Evolutionary conservation across 805 yeast species (phyloP).

Genomic region (Yamadazyma sp.): DNA sequence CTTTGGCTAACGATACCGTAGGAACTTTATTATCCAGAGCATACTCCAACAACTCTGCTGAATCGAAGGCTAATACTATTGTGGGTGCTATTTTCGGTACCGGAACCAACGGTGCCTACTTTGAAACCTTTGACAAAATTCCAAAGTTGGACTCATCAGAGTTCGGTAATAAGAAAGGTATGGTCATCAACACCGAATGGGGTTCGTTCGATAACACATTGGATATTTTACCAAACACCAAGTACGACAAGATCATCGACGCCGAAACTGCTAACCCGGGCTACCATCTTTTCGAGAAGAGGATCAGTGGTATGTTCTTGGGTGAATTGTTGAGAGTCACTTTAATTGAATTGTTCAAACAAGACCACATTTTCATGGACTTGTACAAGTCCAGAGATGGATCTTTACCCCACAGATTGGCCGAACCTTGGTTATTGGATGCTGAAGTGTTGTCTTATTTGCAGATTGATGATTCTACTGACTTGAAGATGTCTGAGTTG

Average conservation of each 20-base stretch:
- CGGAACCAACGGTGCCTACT: slow-evolving; percentile 95
- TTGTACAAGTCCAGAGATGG: slow-evolving; percentile 43
- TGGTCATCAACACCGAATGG: slow-evolving; percentile 97
- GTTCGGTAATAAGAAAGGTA: slow-evolving; percentile 35
- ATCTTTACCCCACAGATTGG: slow-evolving; percentile 59
- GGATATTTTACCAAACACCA: slow-evolving; percentile 70
- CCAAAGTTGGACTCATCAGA: slow-evolving; percentile 62
- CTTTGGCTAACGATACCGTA: slow-evolving; percentile 93
- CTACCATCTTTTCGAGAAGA: slow-evolving; percentile 88
- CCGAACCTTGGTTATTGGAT: slow-evolving; percentile 74
- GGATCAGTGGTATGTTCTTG: slow-evolving; percentile 88
- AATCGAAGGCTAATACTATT: slow-evolving; percentile 70
- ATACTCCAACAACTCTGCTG: slow-evolving; percentile 62
- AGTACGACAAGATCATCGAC: slow-evolving; percentile 74
- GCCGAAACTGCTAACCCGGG: slow-evolving; percentile 76
- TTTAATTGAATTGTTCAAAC: slow-evolving; percentile 63
- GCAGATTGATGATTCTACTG: slow-evolving; percentile 80
- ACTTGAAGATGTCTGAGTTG: slow-evolving; percentile 67
- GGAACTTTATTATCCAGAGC: slow-evolving; percentile 91
- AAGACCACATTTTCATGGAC: slow-evolving; percentile 59
- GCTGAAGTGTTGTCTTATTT: slow-evolving; percentile 84
- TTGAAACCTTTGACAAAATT: slow-evolving; percentile 72
- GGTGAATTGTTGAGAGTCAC: slow-evolving; percentile 85
- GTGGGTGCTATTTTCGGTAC: slow-evolving; percentile 95
- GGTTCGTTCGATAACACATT: slow-evolving; percentile 92